Percentiles rank a stretch among this genome's conserved stretches.
Evolutionary conservation across 768 basidiomycete species (phyloP).

Genomic region (Suillus spraguei): DNA sequence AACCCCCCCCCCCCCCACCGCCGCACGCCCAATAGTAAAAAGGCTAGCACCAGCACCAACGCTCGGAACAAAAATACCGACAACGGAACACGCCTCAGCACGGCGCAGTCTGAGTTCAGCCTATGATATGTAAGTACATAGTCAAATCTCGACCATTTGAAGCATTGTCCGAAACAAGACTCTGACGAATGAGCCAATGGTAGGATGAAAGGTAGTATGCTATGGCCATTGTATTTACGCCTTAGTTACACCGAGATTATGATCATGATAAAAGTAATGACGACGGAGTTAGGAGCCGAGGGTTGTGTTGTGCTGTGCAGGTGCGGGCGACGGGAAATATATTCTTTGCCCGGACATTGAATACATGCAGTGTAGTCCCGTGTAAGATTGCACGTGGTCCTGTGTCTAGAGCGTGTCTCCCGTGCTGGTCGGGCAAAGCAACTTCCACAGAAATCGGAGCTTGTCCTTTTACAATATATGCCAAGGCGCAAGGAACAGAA

Average conservation of each 20-base stretch:
- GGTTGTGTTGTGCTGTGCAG: background rate
- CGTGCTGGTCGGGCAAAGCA: background rate
- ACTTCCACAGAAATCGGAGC: background rate
- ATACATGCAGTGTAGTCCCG: background rate
- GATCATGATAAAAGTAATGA: background rate
- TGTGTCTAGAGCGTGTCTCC: background rate
- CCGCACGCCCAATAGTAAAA: background rate
- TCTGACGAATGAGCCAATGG: background rate
- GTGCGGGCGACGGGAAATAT: background rate
- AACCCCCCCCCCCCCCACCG: background rate
- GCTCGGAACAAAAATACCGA: background rate
- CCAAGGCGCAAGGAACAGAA: background rate
- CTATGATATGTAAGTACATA: background rate
- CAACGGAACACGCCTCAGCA: background rate
- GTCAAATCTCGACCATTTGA: background rate
- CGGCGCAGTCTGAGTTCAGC: background rate
- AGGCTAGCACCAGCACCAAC: background rate
- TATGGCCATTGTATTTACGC: background rate
- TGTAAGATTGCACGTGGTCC: background rate
- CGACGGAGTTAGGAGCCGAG: conserved; percentile 2
- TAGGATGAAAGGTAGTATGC: background rate
- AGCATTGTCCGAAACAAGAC: conserved; percentile 1
- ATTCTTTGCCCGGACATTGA: background rate
- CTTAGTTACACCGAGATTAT: conserved; percentile 6
- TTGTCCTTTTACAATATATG: background rate